Evolutionary conservation across 345 rosid genomes (phyloP), one percentile per base, ranked within the genome.

Genomic region (Brassica carinata): DNA sequence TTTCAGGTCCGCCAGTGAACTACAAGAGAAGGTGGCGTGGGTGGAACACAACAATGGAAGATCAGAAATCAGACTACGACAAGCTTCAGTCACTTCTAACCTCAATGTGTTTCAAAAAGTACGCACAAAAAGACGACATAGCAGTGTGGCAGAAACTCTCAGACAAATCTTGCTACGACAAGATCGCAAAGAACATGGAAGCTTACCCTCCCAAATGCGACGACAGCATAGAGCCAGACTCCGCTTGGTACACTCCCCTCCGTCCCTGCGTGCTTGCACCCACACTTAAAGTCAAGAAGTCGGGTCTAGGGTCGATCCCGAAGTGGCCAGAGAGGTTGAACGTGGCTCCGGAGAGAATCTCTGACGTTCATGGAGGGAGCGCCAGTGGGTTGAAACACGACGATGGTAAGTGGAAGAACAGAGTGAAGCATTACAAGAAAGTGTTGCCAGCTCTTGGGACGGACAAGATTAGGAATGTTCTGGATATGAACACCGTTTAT

Each of bases 231-330:
- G 99, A 96, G 78, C 94, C 98, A 0, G 99, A 96, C 80, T 83
- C 93, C 6, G 99, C 98, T 63, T 96, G 99, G 99, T 96, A 96
- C 87, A 96, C 97, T 43, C 97, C 99, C 0, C 91, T 96, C 53
- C 94, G 97, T 18, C 87, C 97, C 19, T 96, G 99, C 62, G 95
- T 92, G 61, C 90, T 93, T 13, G 93, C 86, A 51, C 98, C 97
- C 0, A 87, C 84, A 23, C 84, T 85, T 36, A 86, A 88, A 74
- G 83, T 83, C 19, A 87, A 85, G 86, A 88, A 85, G 17, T 75
- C 94, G 1, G 90, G 73, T 57, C 80, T 96, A 64, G 88, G 77
- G 10, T 84, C 93, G 5, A 72, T 96, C 59, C 92, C 93, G 5
- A 96, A 90, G 77, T 93, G 98, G 97, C 99, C 99, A 0, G 81